These are phyloP conservation scores for Vigna nakashimae DNA, from an alignment of 306 rosid species.

Conservation along the genomic window DNA sequence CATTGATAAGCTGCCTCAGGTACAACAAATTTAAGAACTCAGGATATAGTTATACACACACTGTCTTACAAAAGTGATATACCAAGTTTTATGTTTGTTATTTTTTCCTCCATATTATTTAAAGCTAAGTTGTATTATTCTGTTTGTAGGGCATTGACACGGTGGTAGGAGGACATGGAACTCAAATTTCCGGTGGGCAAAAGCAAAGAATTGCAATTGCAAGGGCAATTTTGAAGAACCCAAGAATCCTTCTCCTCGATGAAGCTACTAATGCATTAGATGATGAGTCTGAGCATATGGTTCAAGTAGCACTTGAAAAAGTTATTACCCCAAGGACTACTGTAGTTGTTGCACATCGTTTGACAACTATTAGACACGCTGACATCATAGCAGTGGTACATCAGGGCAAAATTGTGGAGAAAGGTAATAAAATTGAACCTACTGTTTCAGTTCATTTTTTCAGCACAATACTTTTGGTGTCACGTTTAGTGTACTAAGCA, in stretches of 20 bases:
- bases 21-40: conserved; percentile 10
- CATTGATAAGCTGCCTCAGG: conserved; percentile 81
- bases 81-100: neutral
- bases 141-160: conserved; percentile 79
- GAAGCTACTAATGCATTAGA: conserved; percentile 96
- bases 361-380: conserved; percentile 84
- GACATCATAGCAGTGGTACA: conserved; percentile 86
- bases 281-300: conserved; percentile 88
- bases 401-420: conserved; percentile 79
- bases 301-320: conserved; percentile 79
- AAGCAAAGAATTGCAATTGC: conserved; percentile 97
- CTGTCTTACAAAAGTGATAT: neutral
- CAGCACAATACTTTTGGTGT: too few relatives aligned
- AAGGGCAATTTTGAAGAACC: conserved; percentile 92
- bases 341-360: conserved; percentile 88
- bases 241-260: conserved; percentile 86
- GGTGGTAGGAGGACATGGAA: conserved; percentile 84
- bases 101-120: neutral
- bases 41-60: neutral
- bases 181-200: conserved; percentile 95
- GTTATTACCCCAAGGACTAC: conserved; percentile 79
- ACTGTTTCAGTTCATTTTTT: neutral
- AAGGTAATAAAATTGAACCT: conserved; percentile 50
- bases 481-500: neutral
- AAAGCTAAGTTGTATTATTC: neutral